Evolutionary conservation across 768 basidiomycete species (phyloP).

Genomic region (Boletus speciosus): DNA sequence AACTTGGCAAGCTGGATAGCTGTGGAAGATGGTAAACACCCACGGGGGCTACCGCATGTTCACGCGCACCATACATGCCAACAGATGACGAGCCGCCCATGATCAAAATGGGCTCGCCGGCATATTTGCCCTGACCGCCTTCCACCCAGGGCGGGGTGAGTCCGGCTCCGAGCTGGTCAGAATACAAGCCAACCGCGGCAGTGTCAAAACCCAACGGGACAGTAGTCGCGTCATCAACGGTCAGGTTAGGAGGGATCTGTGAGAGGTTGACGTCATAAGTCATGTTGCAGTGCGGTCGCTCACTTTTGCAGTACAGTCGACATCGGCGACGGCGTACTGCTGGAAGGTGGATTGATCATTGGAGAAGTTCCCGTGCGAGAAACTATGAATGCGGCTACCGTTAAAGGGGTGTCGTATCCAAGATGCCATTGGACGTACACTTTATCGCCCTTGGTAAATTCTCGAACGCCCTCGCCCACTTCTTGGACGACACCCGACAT

Average conservation of each 20-base stretch:
- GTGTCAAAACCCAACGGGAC: slow-evolving; percentile 48
- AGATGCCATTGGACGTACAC: slow-evolving; percentile 29
- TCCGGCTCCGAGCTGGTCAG: slow-evolving; percentile 34
- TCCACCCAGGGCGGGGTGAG: slow-evolving; percentile 36
- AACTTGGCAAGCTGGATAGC: slow-evolving; percentile 40
- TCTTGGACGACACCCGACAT: slow-evolving; percentile 38
- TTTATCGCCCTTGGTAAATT: slow-evolving; percentile 38
- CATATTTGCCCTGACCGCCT: slow-evolving; percentile 35
- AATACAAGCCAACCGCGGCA: slow-evolving; percentile 47
- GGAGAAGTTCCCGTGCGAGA: slow-evolving; percentile 30
- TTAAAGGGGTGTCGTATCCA: not conserved
- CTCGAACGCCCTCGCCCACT: slow-evolving; percentile 36
- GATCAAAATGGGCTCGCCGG: slow-evolving; percentile 42
- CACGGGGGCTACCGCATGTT: not conserved
- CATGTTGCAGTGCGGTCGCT: not conserved
- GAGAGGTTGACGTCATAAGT: slow-evolving; percentile 2
- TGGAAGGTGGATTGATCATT: slow-evolving; percentile 38
- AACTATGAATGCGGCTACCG: not conserved
- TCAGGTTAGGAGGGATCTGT: slow-evolving; percentile 43
- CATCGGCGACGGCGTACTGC: slow-evolving; percentile 35
- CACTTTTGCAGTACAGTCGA: slow-evolving; percentile 37
- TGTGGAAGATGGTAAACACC: slow-evolving; percentile 11
- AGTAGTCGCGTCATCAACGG: slow-evolving; percentile 44
- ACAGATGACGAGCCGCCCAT: slow-evolving; percentile 49
- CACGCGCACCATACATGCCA: slow-evolving; percentile 43